Conservation (phyloP, 129 eudicot genomes). For the Helianthus annuus region HanXRQr2.0-SUNRISE NC_035441.2:132585371-132585870, state of each 20-base stretch:
- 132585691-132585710: not conserved
- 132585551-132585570: no score
- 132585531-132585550: no score
- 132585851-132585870: constrained; percentile 23
- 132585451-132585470: no score
- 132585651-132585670: not conserved
- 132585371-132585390: no score
- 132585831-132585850: constrained; percentile 26
- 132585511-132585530: no score
- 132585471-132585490: no score
- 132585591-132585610: not conserved
- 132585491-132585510: no score
- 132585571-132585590: no score
- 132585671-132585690: not conserved
- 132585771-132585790: constrained; percentile 23
- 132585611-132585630: not conserved
- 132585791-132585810: constrained; percentile 9
- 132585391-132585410: no score
- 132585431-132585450: no score
- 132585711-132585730: not conserved
- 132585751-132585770: constrained; percentile 16
- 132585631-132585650: not conserved
- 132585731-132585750: not conserved
- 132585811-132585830: constrained; percentile 25
- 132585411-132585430: no score